Base-by-base conservation (phyloP, 805 yeast genomes). In the Cyberlindnera mississippiensis region DNA sequence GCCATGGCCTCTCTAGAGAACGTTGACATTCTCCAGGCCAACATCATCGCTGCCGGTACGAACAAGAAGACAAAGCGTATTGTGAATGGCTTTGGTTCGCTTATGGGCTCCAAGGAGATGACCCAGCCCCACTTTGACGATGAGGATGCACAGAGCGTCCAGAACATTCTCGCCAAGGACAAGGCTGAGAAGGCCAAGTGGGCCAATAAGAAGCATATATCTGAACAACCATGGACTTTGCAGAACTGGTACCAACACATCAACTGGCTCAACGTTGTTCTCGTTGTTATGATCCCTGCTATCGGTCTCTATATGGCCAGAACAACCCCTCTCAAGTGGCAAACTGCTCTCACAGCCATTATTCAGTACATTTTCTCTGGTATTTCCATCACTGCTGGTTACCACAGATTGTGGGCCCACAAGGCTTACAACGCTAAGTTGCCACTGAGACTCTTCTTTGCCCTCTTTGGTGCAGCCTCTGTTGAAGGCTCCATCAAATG, bases 401-500 rank as follows among this genome's bases (percentile, higher is more conserved):
- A 85, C 64, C 95, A 85, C 59, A 72, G 95, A 65, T 67, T 82
- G 49, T 85, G 81, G 80, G 70, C 93, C 22, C 95, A 85, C 66
- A 78, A 82, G 62, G 71, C 91, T n/a, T 85, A 79, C 57, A 73
- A 73, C 42, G 89, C 84, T 13, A 72, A 68, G 44, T 59, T 71
- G 55, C 81, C 86, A 12, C 70, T 82, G 31, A 74, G 79, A 51
- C 56, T 82, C 31, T 77, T 82, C 53, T 83, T 67, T 59, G 95
- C 91, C 9, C 62, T 82, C 20, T 85, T 85, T 56, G 95, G 95
- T 49, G 88, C 91, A 27, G 85, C 89, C 33, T 78, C 89, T 41
- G 80, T 85, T 38, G 89, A 85, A 63, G 95, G 95, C 51, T 83
- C 91, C 28, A 80, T 85, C 63, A 85, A 85, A 64, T 85, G 93